These are phyloP conservation scores for Mortierella antarctica DNA, from an alignment of 192 early-diverging fungal genomes.

Conservation along the genomic window DNA sequence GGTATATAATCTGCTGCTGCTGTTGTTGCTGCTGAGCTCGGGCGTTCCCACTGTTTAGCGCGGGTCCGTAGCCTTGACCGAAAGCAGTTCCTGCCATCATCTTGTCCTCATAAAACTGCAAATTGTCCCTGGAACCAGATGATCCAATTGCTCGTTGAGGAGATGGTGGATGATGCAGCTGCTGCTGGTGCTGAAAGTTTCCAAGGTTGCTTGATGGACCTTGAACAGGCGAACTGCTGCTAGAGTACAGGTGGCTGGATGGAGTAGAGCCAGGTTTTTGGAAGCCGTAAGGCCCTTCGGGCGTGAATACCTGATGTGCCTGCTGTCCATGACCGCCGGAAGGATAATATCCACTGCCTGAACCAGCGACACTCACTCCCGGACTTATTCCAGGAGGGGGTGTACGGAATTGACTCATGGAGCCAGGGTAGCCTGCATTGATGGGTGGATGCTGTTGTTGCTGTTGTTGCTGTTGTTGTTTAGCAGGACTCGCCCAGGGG, in stretches of 20 bases:
- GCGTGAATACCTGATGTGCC: constrained; percentile 23
- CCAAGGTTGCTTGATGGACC: constrained; percentile 17
- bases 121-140: constrained; percentile 18
- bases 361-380: constrained; percentile 14
- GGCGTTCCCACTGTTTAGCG: constrained; percentile 34
- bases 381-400: constrained; percentile 46
- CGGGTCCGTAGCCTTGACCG: constrained; percentile 36
- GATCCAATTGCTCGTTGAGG: constrained; percentile 40
- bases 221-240: constrained; percentile 46
- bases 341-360: constrained; percentile 26
- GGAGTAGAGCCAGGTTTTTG: constrained; percentile 20
- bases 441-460: constrained; percentile 10
- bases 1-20: constrained; percentile 28
- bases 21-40: background rate
- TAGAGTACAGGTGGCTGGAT: constrained; percentile 38
- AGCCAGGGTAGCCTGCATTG: constrained; percentile 13
- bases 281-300: constrained; percentile 47
- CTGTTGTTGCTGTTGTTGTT: constrained; percentile 29
- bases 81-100: constrained; percentile 23
- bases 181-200: constrained; percentile 15
- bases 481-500: constrained; percentile 30
- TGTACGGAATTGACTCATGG: constrained; percentile 40
- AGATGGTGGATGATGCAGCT: constrained; percentile 38
- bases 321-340: constrained; percentile 17
- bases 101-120: constrained; percentile 43